These are phyloP conservation scores for Lachnellula cervina DNA, from an alignment of 2,329 filamentous ascomycete genomes.

Conservation along the genomic window DNA sequence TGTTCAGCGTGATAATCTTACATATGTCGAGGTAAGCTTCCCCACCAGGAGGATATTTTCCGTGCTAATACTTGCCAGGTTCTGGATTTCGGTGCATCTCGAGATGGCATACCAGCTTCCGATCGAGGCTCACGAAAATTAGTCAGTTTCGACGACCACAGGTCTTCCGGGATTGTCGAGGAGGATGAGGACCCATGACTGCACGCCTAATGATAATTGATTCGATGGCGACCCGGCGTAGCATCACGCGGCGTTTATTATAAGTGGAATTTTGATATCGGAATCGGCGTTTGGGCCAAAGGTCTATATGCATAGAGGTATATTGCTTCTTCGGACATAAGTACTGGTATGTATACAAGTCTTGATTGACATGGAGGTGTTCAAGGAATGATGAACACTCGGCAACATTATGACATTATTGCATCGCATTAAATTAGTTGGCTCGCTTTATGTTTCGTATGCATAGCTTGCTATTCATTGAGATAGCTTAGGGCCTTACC, in stretches of 20 bases:
- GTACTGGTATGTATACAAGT: constrained; percentile 9
- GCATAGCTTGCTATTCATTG: neutral
- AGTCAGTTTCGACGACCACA: constrained; percentile 20
- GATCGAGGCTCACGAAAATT: constrained; percentile 75
- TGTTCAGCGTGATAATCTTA: constrained; percentile 86
- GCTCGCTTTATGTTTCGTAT: neutral
- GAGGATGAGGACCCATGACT: constrained; percentile 18
- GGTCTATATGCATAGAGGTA: constrained; percentile 15
- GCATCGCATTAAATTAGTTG: constrained; percentile 2
- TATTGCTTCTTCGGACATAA: constrained; percentile 6
- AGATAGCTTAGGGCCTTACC: neutral
- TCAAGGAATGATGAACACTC: neutral
- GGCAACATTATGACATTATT: constrained; percentile 1
- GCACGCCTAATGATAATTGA: constrained; percentile 12
- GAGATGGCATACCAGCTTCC: constrained; percentile 75
- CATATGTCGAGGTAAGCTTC: constrained; percentile 83
- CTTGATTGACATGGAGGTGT: constrained; percentile 1
- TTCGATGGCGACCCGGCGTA: neutral
- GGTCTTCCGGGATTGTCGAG: constrained; percentile 9
- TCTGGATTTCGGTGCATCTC: constrained; percentile 90
- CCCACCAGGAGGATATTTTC: neutral
- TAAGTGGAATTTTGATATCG: constrained; percentile 8
- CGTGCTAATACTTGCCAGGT: constrained; percentile 57
- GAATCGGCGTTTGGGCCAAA: neutral
- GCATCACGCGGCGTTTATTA: constrained; percentile 3